Base-by-base conservation (phyloP, 139 green algal species). In the Closterium sp. region DNA sequence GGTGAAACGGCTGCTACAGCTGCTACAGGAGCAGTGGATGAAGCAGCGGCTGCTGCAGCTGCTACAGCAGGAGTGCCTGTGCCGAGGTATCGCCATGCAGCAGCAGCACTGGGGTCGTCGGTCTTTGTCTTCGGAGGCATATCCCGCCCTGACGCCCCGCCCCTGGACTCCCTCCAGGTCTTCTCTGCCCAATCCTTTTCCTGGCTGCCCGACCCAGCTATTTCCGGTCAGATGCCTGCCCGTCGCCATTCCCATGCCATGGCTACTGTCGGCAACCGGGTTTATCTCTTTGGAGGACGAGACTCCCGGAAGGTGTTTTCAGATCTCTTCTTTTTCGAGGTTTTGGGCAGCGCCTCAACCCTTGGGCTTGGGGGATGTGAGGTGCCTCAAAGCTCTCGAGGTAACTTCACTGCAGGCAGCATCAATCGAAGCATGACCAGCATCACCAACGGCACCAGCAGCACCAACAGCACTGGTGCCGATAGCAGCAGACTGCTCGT, bases 41-140 rank as follows among this genome's bases (percentile, higher is more conserved):
- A 16, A 25, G 23, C 84, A 34, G 2, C 2, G 12, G 84, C 84
- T 69, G 43, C 43, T 69, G 3, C 43, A 25, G 43, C 0, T 69
- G 43, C 10, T 69, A 76, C 55, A 76, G 55, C 55, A 76, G 12
- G 55, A 28, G 55, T 12, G 25, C 55, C 55, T 3, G 16, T 76
- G 55, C 16, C 55, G 19, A 89, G 88, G 84, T 91, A 81, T 66
- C 88, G 88, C 88, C 88, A 91, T 33, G 30, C 88, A 90, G 69
- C 88, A 34, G 33, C 88, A 81, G 88, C 84, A 19, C n/a, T 90
- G 23, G 76, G 88, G 30, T 89, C 55, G 30, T 34, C 30, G 0
- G 12, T 91, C 33, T 91, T 90, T 33, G 84, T 91, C 34, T 91
- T 91, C 81, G 88, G 88, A 89, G 88, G 88, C 31, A 33, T 76